phyloP scores from a whole-genome alignment of 164 flowering plant species.

The Akebia trifoliata region DNA sequence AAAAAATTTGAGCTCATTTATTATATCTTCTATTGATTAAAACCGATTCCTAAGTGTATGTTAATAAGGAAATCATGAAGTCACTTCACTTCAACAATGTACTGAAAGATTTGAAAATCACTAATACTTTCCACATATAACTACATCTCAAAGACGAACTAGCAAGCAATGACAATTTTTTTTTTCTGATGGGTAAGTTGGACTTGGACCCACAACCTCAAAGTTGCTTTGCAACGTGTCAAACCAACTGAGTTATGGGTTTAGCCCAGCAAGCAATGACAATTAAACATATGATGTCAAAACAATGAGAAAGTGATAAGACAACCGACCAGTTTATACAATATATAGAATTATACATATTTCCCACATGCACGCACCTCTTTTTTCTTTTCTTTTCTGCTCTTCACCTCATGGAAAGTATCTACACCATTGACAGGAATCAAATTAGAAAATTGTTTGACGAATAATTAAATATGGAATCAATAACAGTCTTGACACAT shows the following conservation, averaged over 20 bases:
- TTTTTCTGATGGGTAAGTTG: too few relatives aligned
- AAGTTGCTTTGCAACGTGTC: too few relatives aligned
- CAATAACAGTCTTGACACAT: conserved; percentile 4
- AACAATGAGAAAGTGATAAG: conserved; percentile 2
- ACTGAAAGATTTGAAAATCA: not conserved
- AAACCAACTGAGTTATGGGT: too few relatives aligned
- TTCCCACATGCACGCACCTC: conserved; percentile 50
- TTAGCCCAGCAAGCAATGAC: too few relatives aligned
- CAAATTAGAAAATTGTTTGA: conserved; percentile 12
- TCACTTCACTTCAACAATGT: not conserved
- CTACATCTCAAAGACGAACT: not conserved
- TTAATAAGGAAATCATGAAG: not conserved
- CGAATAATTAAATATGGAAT: not conserved
- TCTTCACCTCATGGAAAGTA: conserved; percentile 97
- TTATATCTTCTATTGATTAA: not conserved
- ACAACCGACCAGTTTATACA: not conserved
- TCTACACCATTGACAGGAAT: conserved; percentile 41
- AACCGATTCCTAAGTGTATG: not conserved
- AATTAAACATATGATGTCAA: not conserved
- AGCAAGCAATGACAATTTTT: not conserved
- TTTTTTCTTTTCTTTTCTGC: conserved; percentile 94
- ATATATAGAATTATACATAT: not conserved
- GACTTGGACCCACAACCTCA: too few relatives aligned
- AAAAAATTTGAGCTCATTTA: not conserved
- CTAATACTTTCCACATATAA: not conserved